Conservation (phyloP, 2,329 filamentous ascomycete species). For the Lasiodiplodia sp. region DNA sequence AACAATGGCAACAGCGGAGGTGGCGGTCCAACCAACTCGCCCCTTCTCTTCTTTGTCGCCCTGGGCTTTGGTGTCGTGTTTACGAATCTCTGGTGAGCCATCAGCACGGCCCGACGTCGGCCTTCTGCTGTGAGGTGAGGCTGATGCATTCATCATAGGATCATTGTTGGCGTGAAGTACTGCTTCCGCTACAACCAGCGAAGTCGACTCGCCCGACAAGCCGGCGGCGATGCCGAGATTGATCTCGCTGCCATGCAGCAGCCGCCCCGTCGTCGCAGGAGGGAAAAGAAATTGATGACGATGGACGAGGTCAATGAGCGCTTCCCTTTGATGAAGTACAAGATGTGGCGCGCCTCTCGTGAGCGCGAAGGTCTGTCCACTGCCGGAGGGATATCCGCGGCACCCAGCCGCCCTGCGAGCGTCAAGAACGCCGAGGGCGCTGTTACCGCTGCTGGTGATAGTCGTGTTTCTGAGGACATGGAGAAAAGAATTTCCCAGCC, state of each 20-base stretch:
- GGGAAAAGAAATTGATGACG: conserved; percentile 98
- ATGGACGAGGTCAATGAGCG: conserved; percentile 99
- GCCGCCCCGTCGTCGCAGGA: conserved; percentile 83
- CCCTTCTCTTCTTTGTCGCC: conserved; percentile 90
- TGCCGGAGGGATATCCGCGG: conserved; percentile 77
- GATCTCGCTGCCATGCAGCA: conserved; percentile 85
- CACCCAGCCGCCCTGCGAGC: conserved; percentile 76
- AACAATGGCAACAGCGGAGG: conserved; percentile 41
- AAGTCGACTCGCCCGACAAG: conserved; percentile 78
- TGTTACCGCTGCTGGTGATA: conserved; percentile 40
- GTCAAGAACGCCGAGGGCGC: conserved; percentile 68
- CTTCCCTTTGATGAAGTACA: conserved; percentile 96
- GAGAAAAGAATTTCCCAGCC: conserved; percentile 25
- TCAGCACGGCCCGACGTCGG: background rate
- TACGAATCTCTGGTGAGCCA: conserved; percentile 91
- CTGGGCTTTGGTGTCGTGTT: conserved; percentile 98
- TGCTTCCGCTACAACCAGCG: conserved; percentile 98
- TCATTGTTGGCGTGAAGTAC: conserved; percentile 99
- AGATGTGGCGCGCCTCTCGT: conserved; percentile 85
- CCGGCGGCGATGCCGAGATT: conserved; percentile 83
- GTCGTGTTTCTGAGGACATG: conserved; percentile 38
- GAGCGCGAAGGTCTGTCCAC: conserved; percentile 85
- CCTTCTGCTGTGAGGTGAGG: background rate
- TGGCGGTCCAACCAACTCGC: conserved; percentile 70
- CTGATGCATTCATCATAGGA: conserved; percentile 65